Conservation (phyloP, 2,329 filamentous ascomycete species). For the Sarocladiaceae sp. region DNA sequence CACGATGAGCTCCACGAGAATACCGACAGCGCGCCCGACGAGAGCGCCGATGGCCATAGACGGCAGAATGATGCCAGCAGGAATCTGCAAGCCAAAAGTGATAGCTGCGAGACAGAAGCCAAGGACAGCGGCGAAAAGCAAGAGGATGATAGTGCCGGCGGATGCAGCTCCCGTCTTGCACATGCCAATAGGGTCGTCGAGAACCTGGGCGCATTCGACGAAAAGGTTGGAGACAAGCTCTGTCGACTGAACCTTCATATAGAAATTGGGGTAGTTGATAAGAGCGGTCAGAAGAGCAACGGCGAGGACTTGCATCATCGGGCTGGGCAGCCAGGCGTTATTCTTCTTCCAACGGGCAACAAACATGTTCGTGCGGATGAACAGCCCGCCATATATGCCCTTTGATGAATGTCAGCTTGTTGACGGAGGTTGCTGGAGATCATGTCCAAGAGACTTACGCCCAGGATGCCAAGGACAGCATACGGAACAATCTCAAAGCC, state of each 20-base stretch:
- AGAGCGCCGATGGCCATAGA: conserved; percentile 95
- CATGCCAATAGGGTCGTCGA: conserved; percentile 83
- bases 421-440: neutral
- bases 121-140: conserved; percentile 76
- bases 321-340: conserved; percentile 63
- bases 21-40: conserved; percentile 82
- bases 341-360: conserved; percentile 77
- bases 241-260: conserved; percentile 89
- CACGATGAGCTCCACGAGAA: conserved; percentile 86
- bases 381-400: conserved; percentile 91
- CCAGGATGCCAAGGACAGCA: conserved; percentile 77
- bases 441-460: conserved; percentile 39
- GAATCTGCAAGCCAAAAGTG: conserved; percentile 92
- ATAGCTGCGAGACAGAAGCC: conserved; percentile 82
- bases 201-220: conserved; percentile 77
- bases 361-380: conserved; percentile 91
- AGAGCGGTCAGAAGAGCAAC: conserved; percentile 79
- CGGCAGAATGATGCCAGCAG: conserved; percentile 90
- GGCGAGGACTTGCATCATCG: conserved; percentile 74
- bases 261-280: conserved; percentile 92
- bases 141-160: conserved; percentile 73
- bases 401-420: conserved; percentile 24
- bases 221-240: conserved; percentile 92
- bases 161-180: conserved; percentile 85
- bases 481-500: conserved; percentile 92